phyloP scores from a whole-genome alignment of 192 early-diverging fungal genomes.

The Paraglomus brasilianum region DNA sequence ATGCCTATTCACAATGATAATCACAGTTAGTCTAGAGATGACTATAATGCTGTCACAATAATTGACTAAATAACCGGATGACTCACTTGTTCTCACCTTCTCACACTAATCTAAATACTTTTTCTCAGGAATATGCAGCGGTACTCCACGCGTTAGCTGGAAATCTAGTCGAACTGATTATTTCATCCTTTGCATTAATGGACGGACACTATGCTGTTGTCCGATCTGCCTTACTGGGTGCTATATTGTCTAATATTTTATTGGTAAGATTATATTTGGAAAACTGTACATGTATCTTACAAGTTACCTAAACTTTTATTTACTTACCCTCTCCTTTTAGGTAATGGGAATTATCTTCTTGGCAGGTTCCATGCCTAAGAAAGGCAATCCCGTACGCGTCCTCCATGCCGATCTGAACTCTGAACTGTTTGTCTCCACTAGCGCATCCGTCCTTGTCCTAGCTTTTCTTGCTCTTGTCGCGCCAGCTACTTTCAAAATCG shows the following conservation, averaged over 20 bases:
- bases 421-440: constrained; percentile 53
- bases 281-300: neutral
- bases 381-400: constrained; percentile 55
- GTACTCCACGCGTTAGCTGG: constrained; percentile 44
- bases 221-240: constrained; percentile 71
- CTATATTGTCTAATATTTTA: constrained; percentile 89
- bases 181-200: constrained; percentile 35
- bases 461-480: constrained; percentile 58
- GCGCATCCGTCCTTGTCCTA: constrained; percentile 57
- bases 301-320: neutral
- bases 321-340: constrained; percentile 15
- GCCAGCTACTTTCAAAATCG: constrained; percentile 60
- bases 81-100: neutral
- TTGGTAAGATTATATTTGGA: constrained; percentile 68
- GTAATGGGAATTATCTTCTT: constrained; percentile 77
- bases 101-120: neutral
- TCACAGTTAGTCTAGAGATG: too few relatives aligned
- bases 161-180: constrained; percentile 41
- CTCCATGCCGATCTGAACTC: constrained; percentile 23
- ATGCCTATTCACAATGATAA: too few relatives aligned
- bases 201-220: constrained; percentile 38
- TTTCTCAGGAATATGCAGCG: constrained; percentile 8
- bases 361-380: constrained; percentile 64
- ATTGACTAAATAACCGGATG: neutral
- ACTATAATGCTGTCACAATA: too few relatives aligned